phyloP scores from a whole-genome alignment of 2,329 filamentous ascomycete genomes.

The Talaromyces sp. region DNA sequence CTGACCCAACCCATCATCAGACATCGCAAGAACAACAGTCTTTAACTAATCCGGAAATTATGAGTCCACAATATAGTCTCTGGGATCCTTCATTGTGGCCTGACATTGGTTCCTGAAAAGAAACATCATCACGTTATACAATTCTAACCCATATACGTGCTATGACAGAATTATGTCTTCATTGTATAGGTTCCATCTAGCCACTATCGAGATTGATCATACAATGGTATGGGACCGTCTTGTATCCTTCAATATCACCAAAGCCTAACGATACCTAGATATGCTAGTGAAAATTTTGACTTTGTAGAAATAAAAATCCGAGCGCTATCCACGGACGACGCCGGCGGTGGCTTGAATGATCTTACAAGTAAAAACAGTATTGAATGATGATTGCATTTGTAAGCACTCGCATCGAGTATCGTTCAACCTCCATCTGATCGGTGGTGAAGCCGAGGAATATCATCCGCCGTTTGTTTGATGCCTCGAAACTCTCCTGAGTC shows the following conservation, averaged over 20 bases:
- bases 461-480: neutral
- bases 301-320: neutral
- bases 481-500: neutral
- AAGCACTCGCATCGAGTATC: neutral
- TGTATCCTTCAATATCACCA: neutral
- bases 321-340: neutral
- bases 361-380: neutral
- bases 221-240: neutral
- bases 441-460: neutral
- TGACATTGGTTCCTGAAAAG: neutral
- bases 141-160: neutral
- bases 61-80: too few relatives aligned
- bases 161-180: neutral
- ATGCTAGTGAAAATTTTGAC: neutral
- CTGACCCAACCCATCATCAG: neutral
- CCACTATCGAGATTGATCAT: neutral
- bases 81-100: neutral
- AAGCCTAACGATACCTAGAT: neutral
- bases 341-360: neutral
- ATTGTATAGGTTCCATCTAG: neutral
- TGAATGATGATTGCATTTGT: neutral
- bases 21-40: neutral
- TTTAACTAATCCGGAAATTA: neutral
- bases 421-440: neutral
- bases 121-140: neutral